A percentile compares a stretch with the other conserved stretches of the same genome.
Conservation (phyloP, 2,329 filamentous ascomycete genomes). For the Penicillium sp. region DNA sequence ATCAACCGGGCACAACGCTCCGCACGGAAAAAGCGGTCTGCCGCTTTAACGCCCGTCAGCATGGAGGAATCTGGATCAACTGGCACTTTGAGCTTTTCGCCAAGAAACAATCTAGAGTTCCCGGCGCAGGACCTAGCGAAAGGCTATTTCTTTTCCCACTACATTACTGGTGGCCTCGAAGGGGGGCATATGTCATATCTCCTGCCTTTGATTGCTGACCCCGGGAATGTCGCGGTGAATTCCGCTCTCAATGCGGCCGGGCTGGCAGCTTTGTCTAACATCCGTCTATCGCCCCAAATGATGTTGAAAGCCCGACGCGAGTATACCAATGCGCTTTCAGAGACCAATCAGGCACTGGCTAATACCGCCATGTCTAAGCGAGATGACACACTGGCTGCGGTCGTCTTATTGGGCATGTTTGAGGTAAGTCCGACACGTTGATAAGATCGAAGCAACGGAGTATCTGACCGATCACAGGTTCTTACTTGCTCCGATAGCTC, state of each 20-base stretch:
- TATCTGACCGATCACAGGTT: neutral
- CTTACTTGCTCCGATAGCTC: conserved; percentile 9
- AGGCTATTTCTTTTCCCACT: conserved; percentile 8
- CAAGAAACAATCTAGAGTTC: neutral
- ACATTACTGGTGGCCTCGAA: conserved; percentile 2
- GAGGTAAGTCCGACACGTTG: conserved; percentile 1
- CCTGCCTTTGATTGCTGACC: neutral
- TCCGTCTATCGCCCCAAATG: conserved; percentile 8
- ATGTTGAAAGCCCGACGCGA: conserved; percentile 10
- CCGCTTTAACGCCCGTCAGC: neutral
- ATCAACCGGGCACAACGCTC: conserved; percentile 1
- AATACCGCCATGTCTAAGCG: conserved; percentile 1
- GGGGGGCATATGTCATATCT: conserved; percentile 5
- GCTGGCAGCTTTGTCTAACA: conserved; percentile 11
- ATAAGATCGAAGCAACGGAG: neutral
- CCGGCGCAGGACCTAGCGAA: conserved; percentile 6
- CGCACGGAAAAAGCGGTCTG: neutral
- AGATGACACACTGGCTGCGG: conserved; percentile 11
- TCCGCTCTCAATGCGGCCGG: conserved; percentile 10
- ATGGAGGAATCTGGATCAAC: neutral
- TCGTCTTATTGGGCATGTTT: conserved; percentile 12
- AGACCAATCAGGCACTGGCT: conserved; percentile 5
- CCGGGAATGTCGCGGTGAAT: neutral
- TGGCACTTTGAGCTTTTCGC: neutral
- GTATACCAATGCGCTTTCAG: conserved; percentile 9